Conservation (phyloP, 257 asterid species). For the Solanum phureja region DNA sequence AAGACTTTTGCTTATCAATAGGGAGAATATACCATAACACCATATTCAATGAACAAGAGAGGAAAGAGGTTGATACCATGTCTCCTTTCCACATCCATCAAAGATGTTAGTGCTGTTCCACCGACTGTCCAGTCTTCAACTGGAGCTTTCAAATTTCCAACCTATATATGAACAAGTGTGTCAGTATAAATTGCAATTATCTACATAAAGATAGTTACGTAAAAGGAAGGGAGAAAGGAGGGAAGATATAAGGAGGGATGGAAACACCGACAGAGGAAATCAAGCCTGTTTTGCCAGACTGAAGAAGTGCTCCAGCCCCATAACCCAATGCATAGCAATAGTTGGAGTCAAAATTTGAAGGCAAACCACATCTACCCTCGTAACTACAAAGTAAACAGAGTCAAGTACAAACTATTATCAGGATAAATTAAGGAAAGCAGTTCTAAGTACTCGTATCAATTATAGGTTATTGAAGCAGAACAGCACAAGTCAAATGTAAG, state of each 20-base stretch:
- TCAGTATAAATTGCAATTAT: not conserved
- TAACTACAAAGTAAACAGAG: slow-evolving; percentile 28
- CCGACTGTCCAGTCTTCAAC: slow-evolving; percentile 89
- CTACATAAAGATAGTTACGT: not conserved
- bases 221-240: not conserved
- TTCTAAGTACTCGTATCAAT: not conserved
- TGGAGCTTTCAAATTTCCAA: slow-evolving; percentile 90
- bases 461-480: not conserved
- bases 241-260: not conserved
- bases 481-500: not conserved
- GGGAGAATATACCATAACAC: not conserved
- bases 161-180: slow-evolving; percentile 32
- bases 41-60: not conserved
- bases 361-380: slow-evolving; percentile 97
- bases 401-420: not conserved
- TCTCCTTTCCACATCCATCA: slow-evolving; percentile 99
- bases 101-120: slow-evolving; percentile 92
- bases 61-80: slow-evolving; percentile 45
- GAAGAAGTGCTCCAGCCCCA: slow-evolving; percentile 77
- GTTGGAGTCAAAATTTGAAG: slow-evolving; percentile 83
- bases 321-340: slow-evolving; percentile 81
- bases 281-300: slow-evolving; percentile 77
- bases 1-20: not conserved
- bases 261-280: slow-evolving; percentile 47
- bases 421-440: not conserved